Base-by-base conservation (phyloP, 2,329 filamentous ascomycete species). In the Aspergillus ustus region DNA sequence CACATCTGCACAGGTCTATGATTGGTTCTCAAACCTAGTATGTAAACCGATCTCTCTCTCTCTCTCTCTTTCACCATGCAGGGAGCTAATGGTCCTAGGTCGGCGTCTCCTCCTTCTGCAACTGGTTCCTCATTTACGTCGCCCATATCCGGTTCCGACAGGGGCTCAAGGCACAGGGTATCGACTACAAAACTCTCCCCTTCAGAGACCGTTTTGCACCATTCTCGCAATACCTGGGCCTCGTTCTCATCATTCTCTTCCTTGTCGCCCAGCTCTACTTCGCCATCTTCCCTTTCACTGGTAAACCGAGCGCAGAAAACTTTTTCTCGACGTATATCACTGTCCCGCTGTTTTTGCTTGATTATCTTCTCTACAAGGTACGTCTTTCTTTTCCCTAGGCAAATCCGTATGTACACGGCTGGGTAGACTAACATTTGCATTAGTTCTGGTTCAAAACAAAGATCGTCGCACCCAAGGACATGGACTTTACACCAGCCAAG, bases 281-380 rank as follows among this genome's bases (percentile, higher is more conserved):
- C 29, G 66, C 72, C 3, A 67, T 73, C 20, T 72, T 61, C 51
- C 73, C 71, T 2, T 72, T 75, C 28, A 67, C 66, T 1, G 73
- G 66, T 43, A 70, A 70, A 25, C 70, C 67, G 2, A 70, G 67
- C 4, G 72, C 67, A 11, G 72, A 67, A 61, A 71, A 63, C 20
- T 76, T 75, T 67, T 75, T 75, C 49, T 69, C 72, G 1, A 67
- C 70, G 13, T 76, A 75, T 34, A 65, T 76, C 2, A 70, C 71
- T 1, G 73, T 69, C 5, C 73, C 73, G 7, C 56, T 75, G 31
- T 74, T 74, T 60, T 49, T 70, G 25, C 62, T 72, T 31, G 72
- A 75, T 52, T 74, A 72, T 45, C 63, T 69, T 4, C 57, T 58
- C 15, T 71, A 71, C 54, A 71, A 71, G 64, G 69, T 68, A 54